These are phyloP conservation scores for Aegilops longissima DNA, from an alignment of 176 grass and related monocot species.

Conservation along the genomic window DNA sequence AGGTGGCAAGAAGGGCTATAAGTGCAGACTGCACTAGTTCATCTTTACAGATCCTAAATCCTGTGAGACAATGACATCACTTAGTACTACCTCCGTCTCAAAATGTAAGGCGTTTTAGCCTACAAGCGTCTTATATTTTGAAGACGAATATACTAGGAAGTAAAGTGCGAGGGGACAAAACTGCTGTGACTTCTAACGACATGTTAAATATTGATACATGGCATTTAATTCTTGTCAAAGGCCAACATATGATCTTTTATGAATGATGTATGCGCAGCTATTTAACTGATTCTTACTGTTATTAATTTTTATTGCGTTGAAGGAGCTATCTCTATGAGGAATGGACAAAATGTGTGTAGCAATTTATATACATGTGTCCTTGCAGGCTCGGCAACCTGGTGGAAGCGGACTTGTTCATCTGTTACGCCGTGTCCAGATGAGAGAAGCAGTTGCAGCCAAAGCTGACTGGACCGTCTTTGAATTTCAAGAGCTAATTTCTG, in stretches of 20 bases:
- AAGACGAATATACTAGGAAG: too few relatives aligned
- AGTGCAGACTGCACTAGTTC: too few relatives aligned
- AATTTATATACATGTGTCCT: not conserved
- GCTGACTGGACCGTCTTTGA: slow-evolving; percentile 59
- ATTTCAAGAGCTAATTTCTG: slow-evolving; percentile 48
- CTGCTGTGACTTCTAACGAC: not conserved
- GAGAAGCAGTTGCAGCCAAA: slow-evolving; percentile 55
- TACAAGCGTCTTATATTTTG: too few relatives aligned
- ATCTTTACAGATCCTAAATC: too few relatives aligned
- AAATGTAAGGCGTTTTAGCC: too few relatives aligned
- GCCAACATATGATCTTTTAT: not conserved
- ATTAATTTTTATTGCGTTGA: not conserved
- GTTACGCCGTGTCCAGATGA: slow-evolving; percentile 56
- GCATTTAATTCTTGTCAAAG: not conserved
- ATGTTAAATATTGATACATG: not conserved
- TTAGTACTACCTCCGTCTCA: too few relatives aligned
- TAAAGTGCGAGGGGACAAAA: too few relatives aligned
- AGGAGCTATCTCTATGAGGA: not conserved
- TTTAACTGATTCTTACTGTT: not conserved
- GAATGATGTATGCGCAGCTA: not conserved
- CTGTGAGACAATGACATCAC: too few relatives aligned
- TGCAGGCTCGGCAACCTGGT: slow-evolving; percentile 50
- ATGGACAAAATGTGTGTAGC: not conserved
- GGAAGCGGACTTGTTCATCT: slow-evolving; percentile 63
- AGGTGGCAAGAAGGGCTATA: too few relatives aligned